Conservation (phyloP, 768 basidiomycete genomes). For the Stropharia rugosoannulata region DNA sequence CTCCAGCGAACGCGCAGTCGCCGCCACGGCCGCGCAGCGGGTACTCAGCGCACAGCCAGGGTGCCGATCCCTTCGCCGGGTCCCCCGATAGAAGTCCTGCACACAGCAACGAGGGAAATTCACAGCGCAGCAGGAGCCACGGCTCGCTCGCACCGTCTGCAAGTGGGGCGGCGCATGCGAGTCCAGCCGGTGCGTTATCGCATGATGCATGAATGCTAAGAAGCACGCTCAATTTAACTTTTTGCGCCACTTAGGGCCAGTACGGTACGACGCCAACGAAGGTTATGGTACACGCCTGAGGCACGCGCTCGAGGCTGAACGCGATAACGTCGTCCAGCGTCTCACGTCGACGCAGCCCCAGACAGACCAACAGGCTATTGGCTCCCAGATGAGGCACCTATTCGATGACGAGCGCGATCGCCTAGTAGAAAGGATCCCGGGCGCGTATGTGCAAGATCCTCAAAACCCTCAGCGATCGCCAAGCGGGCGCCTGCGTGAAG, state of each 20-base stretch:
- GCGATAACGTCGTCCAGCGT: neutral
- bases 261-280: neutral
- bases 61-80: neutral
- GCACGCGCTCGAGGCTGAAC: neutral
- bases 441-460: neutral
- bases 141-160: neutral
- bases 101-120: neutral
- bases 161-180: neutral
- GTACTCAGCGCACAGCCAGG: neutral
- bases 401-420: constrained; percentile 1
- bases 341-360: neutral
- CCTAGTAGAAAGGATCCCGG: neutral
- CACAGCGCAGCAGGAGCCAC: neutral
- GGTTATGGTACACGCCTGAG: neutral
- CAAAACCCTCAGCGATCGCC: neutral
- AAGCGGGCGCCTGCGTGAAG: neutral
- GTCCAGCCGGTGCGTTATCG: neutral
- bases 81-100: neutral
- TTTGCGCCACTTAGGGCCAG: neutral
- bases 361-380: neutral
- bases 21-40: neutral
- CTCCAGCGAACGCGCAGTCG: neutral
- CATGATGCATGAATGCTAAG: neutral
- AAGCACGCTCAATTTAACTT: neutral
- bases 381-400: neutral